These are phyloP conservation scores for Crithidia fasciculata DNA, from an alignment of 208 protist genomes.

Conservation along the genomic window DNA sequence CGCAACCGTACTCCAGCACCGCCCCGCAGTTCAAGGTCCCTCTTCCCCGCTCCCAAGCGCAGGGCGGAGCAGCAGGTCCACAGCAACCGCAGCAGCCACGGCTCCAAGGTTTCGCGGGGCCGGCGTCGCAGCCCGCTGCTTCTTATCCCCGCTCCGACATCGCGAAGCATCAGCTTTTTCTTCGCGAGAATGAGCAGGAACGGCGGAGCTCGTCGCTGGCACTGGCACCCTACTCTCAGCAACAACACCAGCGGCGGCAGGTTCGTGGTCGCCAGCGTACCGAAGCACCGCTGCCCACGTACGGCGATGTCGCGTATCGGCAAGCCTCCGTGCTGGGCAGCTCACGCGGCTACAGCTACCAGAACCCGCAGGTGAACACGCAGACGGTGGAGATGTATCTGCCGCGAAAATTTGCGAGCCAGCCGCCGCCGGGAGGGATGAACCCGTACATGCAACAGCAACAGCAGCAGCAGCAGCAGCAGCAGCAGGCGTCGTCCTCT, in stretches of 20 bases:
- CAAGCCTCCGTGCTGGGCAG: conserved; percentile 20
- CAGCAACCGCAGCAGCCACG: neutral
- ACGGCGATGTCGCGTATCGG: conserved; percentile 4
- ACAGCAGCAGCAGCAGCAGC: conserved; percentile 3
- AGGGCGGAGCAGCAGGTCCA: neutral
- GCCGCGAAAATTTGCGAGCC: conserved; percentile 21
- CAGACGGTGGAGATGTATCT: conserved; percentile 37
- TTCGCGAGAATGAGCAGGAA: conserved; percentile 29
- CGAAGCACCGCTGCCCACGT: conserved; percentile 6
- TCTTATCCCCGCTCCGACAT: conserved; percentile 15
- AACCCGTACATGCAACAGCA: neutral
- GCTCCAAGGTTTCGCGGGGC: neutral
- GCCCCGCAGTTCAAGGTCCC: conserved; percentile 9
- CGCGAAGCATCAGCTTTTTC: conserved; percentile 25
- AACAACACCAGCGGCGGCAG: neutral
- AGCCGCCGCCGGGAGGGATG: neutral
- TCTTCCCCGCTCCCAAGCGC: conserved; percentile 5
- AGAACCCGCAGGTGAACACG: conserved; percentile 40
- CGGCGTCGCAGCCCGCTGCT: conserved; percentile 9
- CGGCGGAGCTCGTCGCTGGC: conserved; percentile 28
- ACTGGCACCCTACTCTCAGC: neutral
- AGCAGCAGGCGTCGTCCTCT: neutral
- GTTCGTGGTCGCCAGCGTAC: conserved; percentile 15
- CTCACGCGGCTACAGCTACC: conserved; percentile 26
- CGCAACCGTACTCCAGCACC: neutral